Percentiles rank a stretch among this genome's conserved stretches.
These are phyloP conservation scores for Pleurotus tuber-regium DNA, from an alignment of 768 basidiomycete species.

Conservation along the genomic window DNA sequence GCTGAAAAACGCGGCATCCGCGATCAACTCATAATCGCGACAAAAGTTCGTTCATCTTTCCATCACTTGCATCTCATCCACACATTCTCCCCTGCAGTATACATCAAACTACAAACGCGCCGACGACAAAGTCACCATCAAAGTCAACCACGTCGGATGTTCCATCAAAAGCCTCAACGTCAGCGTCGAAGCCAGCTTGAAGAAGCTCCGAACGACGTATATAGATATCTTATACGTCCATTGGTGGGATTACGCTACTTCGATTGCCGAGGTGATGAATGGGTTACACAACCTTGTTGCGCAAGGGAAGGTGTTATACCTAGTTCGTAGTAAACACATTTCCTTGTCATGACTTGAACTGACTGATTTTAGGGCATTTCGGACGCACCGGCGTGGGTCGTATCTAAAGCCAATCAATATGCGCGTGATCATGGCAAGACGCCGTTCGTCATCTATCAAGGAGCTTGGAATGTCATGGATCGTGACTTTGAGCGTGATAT, in stretches of 20 bases:
- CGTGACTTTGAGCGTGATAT: conserved; percentile 55
- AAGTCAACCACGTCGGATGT: conserved; percentile 46
- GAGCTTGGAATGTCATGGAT: conserved; percentile 39
- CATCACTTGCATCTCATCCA: neutral
- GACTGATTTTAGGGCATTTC: conserved; percentile 30
- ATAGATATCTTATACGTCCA: conserved; percentile 48
- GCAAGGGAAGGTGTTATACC: conserved; percentile 52
- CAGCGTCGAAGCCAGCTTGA: conserved; percentile 40
- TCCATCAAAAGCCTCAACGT: conserved; percentile 40
- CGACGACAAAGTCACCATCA: conserved; percentile 24
- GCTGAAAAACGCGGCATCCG: conserved; percentile 32
- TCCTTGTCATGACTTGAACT: neutral
- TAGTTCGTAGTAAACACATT: conserved; percentile 24
- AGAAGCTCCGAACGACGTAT: conserved; percentile 43
- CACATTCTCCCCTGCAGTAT: conserved; percentile 20
- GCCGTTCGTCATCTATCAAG: conserved; percentile 56
- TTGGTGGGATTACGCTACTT: conserved; percentile 52
- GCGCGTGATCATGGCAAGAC: conserved; percentile 45
- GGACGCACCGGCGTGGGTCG: conserved; percentile 49
- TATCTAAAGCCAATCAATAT: conserved; percentile 47
- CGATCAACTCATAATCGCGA: conserved; percentile 35
- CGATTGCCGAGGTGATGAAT: conserved; percentile 57
- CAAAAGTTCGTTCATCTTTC: conserved; percentile 21
- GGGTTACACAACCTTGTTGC: conserved; percentile 49
- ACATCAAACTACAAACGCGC: conserved; percentile 25